Base-by-base conservation (phyloP, 768 basidiomycete species). In the Boletus subcaerulescens region DNA sequence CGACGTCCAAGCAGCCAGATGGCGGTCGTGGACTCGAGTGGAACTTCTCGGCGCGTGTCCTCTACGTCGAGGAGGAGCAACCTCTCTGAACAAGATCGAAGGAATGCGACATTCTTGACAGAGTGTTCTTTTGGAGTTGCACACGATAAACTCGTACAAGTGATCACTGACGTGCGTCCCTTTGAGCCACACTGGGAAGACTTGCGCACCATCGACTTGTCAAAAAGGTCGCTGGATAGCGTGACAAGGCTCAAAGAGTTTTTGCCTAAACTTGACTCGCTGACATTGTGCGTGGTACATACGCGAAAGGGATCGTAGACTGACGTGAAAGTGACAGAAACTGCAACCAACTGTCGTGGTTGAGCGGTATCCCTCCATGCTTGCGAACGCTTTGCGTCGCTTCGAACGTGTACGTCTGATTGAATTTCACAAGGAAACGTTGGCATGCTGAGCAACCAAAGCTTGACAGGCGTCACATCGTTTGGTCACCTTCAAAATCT, bases 121-220 rank as follows among this genome's bases (percentile, higher is more conserved):
- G 95, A 98, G 67, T 98, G 95, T 67, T 98, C 95, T 40, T 99
- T 99, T 67, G 93, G 84, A 15, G 86, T 98, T 42, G 82, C 93
- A n/a, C 91, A 92, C 63, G 96, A 98, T 67, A 82, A 83, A 43
- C 81, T 99, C 6, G 88, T 98, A 2, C 84, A 91, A 69, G 85
- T 91, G 63, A 92, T 99, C 65, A 98, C 95, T 41, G 94, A 98
- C 64, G 84, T 94, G 13, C 88, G 94, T 66, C 93, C 95, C 18
- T 97, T 91, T 71, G 92, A 94, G 65, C 93, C 95, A 22, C 80
- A 91, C 66, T 99, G 97, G 97, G 95, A 98, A 63, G 77, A 81
- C 39, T 73, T 99, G 55, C 76, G 64, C 52, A 71, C 74, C 24
- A 85, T 99, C 60, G 87, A 98, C 66, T 74, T 99, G 52, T 77